Conservation (phyloP, 768 basidiomycete species). For the Lactarius trivialis region DNA sequence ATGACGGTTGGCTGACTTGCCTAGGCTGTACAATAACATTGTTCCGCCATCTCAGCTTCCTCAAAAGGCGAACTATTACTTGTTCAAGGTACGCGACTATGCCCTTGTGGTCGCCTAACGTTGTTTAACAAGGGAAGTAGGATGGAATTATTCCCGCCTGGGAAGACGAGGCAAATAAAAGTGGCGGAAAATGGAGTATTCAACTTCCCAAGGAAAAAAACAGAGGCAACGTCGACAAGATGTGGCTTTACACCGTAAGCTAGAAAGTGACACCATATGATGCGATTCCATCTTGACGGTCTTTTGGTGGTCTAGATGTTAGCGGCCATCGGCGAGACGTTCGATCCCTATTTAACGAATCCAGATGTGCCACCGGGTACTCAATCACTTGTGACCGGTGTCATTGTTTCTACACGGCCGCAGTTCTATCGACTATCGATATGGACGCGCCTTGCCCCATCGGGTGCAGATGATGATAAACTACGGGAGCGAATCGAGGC, state of each 20-base stretch:
- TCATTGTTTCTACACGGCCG: conserved; percentile 90
- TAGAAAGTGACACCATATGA: conserved; percentile 17
- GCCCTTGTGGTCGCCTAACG: not conserved
- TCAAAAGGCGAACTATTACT: conserved; percentile 97
- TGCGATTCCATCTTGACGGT: not conserved
- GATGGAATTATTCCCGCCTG: conserved; percentile 95
- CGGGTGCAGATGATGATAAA: conserved; percentile 41
- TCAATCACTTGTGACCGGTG: conserved; percentile 62
- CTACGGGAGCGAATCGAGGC: conserved; percentile 77
- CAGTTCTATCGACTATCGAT: conserved; percentile 95
- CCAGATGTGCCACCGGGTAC: conserved; percentile 39
- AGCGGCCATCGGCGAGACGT: conserved; percentile 98
- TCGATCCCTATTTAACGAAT: conserved; percentile 74
- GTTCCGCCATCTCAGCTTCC: conserved; percentile 90
- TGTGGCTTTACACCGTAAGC: conserved; percentile 95
- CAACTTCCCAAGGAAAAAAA: conserved; percentile 97
- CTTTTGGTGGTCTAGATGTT: conserved; percentile 65
- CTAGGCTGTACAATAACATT: conserved; percentile 92
- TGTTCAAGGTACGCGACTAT: conserved; percentile 77
- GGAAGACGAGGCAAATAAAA: conserved; percentile 95
- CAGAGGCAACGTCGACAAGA: conserved; percentile 73
- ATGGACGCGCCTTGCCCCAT: conserved; percentile 88
- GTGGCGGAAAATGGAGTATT: conserved; percentile 98
- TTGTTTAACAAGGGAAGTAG: conserved; percentile 34
- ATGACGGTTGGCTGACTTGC: conserved; percentile 20